Percentiles rank a stretch among this genome's conserved stretches.
Conservation (phyloP, 2,329 filamentous ascomycete species). For the Cordyceps cateniannulata region DNA sequence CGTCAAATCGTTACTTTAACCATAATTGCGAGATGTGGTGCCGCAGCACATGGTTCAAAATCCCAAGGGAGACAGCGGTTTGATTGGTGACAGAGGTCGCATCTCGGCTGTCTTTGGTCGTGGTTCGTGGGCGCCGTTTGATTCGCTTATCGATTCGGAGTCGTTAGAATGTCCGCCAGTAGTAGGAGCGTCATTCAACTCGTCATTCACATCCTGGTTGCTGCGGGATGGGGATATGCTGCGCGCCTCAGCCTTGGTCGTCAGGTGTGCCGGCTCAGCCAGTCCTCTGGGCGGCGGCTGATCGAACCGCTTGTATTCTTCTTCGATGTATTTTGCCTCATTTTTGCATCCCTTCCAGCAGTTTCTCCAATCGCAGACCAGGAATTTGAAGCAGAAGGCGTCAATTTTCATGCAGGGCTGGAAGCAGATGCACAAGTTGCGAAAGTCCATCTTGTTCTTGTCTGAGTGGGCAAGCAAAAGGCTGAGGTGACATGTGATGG, state of each 20-base stretch:
- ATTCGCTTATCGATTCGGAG: constrained; percentile 39
- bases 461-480: constrained; percentile 84
- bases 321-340: constrained; percentile 71
- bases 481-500: constrained; percentile 93
- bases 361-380: constrained; percentile 91
- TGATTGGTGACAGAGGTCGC: constrained; percentile 51
- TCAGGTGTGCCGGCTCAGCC: constrained; percentile 23
- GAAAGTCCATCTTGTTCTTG: constrained; percentile 97
- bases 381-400: constrained; percentile 87
- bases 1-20: constrained; percentile 3
- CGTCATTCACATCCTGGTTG: constrained; percentile 36
- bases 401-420: constrained; percentile 97
- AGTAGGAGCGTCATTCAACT: constrained; percentile 26
- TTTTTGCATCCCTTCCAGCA: constrained; percentile 97
- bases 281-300: constrained; percentile 49
- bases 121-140: constrained; percentile 33
- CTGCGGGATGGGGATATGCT: constrained; percentile 44
- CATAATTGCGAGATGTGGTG: not conserved
- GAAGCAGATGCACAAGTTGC: constrained; percentile 93
- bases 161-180: constrained; percentile 31
- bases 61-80: constrained; percentile 50
- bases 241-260: constrained; percentile 14
- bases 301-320: constrained; percentile 57
- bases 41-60: constrained; percentile 27
- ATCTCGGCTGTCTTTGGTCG: constrained; percentile 33